Conservation (phyloP, 768 basidiomycete species). For the Auriscalpium orientale region DNA sequence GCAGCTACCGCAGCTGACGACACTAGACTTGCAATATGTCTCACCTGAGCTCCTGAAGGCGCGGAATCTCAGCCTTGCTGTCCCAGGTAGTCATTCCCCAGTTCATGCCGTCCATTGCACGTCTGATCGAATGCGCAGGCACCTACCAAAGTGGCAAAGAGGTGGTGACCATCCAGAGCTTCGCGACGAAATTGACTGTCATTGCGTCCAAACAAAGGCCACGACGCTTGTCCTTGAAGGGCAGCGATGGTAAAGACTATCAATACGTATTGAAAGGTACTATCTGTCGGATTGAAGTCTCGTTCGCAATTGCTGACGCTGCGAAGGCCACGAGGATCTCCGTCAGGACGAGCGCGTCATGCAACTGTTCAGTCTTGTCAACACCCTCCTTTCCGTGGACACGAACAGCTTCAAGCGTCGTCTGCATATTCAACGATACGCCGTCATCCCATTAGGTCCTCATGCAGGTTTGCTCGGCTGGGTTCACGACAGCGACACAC, state of each 20-base stretch:
- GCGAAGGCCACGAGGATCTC: slow-evolving; percentile 89
- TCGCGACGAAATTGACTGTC: slow-evolving; percentile 84
- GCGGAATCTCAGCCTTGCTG: slow-evolving; percentile 87
- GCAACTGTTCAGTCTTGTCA: slow-evolving; percentile 97
- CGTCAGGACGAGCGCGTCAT: slow-evolving; percentile 99
- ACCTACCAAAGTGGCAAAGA: slow-evolving; percentile 88
- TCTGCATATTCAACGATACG: slow-evolving; percentile 86
- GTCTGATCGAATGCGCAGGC: slow-evolving; percentile 35
- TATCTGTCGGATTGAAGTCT: background rate
- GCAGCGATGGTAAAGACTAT: slow-evolving; percentile 90
- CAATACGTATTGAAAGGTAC: slow-evolving; percentile 86
- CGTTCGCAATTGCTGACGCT: no score
- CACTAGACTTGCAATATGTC: slow-evolving; percentile 93
- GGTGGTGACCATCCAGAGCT: slow-evolving; percentile 75
- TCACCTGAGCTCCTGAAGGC: slow-evolving; percentile 88
- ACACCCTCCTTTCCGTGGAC: slow-evolving; percentile 87
- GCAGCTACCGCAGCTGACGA: slow-evolving; percentile 80
- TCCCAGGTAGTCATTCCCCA: slow-evolving; percentile 58
- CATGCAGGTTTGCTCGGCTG: slow-evolving; percentile 93
- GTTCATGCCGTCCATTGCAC: background rate
- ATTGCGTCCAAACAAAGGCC: slow-evolving; percentile 97
- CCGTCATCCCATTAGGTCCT: slow-evolving; percentile 91
- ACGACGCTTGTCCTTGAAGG: slow-evolving; percentile 76
- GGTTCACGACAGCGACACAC: slow-evolving; percentile 92
- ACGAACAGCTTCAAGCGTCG: slow-evolving; percentile 94